Evolutionary conservation across 495 filamentous ascomycete genomes (phyloP), one percentile per base, ranked within the genome.

Genomic region (Venustampulla echinocandica): DNA sequence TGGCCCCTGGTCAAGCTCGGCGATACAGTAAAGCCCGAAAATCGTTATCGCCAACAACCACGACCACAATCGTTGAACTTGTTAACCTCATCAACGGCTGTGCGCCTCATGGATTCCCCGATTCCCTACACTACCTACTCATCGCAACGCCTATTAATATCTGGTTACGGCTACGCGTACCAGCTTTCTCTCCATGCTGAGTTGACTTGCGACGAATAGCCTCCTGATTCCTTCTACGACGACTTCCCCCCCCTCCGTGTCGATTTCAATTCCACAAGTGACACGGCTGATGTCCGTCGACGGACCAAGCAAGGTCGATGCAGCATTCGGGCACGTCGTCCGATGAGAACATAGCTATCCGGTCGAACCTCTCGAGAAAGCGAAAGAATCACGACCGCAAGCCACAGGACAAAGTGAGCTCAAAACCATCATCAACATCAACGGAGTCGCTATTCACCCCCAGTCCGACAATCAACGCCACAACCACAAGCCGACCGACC

Each of bases 291-390:
- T 58, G 52, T 58, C 24, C 44, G 14, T 34, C 42, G 24, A 41
- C 54, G 55, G 50, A 39, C 46, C 17, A 30, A 21, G 25, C 28
- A 32, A 43, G 41, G 50, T 55, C 51, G 37, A 59, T 59, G 56
- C 49, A 48, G 46, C 42, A 52, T 47, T 47, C 49, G 20, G 28
- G 30, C 43, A 46, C 47, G 17, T 25, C 42, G 44, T 45, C 52
- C 40, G 39, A 24, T 41, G 43, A 55, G 37, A 50, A 50, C 33
- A 41, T 34, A 18, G 13, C 37, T 47, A 43, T 5, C 21, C 27
- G 17, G 5, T 43, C 52, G 4, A 32, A 18, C 7, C n/a, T 19
- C 14, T 13, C 45, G 2, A 3, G 17, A 13, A 55, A 59, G 45
- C 35, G 52, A 38, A 55, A 53, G 27, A 37, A 41, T 27, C 27